Evolutionary conservation across 2,329 filamentous ascomycete species (phyloP).

Genomic region (Fusarium chaquense): DNA sequence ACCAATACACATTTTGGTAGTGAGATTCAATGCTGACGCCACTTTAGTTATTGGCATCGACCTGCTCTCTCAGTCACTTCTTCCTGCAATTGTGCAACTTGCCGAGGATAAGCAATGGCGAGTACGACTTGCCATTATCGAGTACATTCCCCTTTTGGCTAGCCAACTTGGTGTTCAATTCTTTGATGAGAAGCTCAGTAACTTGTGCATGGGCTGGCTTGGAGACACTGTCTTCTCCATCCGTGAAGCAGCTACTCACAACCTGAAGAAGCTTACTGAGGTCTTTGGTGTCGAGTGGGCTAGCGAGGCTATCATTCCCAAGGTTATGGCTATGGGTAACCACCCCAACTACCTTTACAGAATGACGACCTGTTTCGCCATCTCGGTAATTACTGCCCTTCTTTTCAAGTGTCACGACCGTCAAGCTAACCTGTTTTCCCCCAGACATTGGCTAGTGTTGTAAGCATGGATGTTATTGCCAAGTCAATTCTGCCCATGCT

Average conservation of each 20-base stretch:
- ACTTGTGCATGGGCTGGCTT: constrained; percentile 97
- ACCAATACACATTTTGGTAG: constrained; percentile 29
- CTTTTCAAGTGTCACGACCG: not conserved
- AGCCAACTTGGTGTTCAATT: constrained; percentile 97
- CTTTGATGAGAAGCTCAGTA: constrained; percentile 97
- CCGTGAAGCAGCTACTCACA: constrained; percentile 95
- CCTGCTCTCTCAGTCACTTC: constrained; percentile 92
- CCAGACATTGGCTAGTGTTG: constrained; percentile 91
- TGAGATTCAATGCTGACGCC: constrained; percentile 38
- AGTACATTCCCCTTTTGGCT: constrained; percentile 96
- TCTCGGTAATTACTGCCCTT: constrained; percentile 77
- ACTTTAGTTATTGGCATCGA: constrained; percentile 93
- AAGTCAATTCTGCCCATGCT: constrained; percentile 95
- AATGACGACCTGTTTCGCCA: constrained; percentile 99
- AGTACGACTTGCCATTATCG: constrained; percentile 96
- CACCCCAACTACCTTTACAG: constrained; percentile 99
- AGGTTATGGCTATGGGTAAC: constrained; percentile 98
- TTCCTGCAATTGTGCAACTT: constrained; percentile 96
- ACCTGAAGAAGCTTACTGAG: constrained; percentile 97
- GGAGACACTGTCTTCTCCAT: constrained; percentile 99
- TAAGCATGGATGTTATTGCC: constrained; percentile 92
- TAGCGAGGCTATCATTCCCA: constrained; percentile 95
- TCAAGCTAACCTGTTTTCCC: constrained; percentile 41
- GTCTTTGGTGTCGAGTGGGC: constrained; percentile 99
- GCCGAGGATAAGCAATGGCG: constrained; percentile 99